Percentiles rank a stretch among this genome's conserved stretches.
These are phyloP conservation scores for Nemania sp. DNA, from an alignment of 2,329 filamentous ascomycete genomes.

Conservation along the genomic window DNA sequence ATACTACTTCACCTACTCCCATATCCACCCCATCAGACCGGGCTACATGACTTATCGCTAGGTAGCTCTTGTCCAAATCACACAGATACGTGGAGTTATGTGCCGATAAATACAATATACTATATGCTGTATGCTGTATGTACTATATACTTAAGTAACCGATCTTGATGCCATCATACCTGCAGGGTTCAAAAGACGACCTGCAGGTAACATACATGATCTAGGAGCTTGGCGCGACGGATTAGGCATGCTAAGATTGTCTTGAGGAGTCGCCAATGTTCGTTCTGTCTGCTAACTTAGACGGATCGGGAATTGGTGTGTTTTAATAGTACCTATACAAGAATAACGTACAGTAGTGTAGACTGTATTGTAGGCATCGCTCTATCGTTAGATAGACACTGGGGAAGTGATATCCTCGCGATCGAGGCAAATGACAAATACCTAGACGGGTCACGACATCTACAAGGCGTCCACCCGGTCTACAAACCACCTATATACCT, in stretches of 20 bases:
- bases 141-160: background rate
- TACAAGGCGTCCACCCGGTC: background rate
- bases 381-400: too few relatives aligned
- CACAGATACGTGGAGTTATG: background rate
- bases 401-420: background rate
- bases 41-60: background rate
- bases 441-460: background rate
- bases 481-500: too few relatives aligned
- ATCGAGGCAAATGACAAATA: background rate
- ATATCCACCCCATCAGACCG: background rate
- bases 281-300: background rate
- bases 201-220: conserved; percentile 1
- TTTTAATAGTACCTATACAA: background rate
- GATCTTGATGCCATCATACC: conserved; percentile 20
- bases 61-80: background rate
- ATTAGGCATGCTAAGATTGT: background rate
- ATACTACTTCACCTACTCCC: background rate
- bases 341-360: too few relatives aligned
- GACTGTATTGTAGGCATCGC: too few relatives aligned
- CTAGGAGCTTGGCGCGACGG: background rate
- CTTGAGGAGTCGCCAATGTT: background rate
- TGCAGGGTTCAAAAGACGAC: conserved; percentile 13
- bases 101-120: background rate
- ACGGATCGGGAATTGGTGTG: background rate
- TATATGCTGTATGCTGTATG: too few relatives aligned